These are phyloP conservation scores for Vaccinium macrocarpon DNA, from an alignment of 148 eudicot genomes.

Conservation along the genomic window DNA sequence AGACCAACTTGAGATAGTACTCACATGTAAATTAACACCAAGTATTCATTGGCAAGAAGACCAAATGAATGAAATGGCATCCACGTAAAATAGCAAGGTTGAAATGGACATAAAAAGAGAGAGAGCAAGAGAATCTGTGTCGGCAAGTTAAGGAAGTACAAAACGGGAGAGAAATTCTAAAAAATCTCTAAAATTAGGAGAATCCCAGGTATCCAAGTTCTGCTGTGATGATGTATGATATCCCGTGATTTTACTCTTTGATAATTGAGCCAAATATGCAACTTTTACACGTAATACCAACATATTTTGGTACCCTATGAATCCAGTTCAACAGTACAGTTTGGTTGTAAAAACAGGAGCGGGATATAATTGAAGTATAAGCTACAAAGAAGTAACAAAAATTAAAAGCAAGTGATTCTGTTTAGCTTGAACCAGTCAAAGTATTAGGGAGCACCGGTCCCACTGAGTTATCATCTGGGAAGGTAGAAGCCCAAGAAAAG, in stretches of 20 bases:
- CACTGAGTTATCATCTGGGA: neutral
- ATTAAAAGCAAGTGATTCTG: neutral
- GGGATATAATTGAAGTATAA: neutral
- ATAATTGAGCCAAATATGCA: neutral
- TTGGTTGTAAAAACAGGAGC: neutral
- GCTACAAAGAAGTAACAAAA: neutral
- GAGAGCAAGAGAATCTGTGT: neutral
- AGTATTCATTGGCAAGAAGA: neutral
- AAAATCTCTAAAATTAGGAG: neutral
- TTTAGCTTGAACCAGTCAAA: neutral
- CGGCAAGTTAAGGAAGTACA: neutral
- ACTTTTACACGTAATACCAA: neutral
- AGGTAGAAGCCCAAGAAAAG: neutral
- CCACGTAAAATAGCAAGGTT: neutral
- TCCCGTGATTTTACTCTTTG: neutral
- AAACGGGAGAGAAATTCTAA: slow-evolving; percentile 2
- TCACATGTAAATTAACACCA: neutral
- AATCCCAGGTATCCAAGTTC: neutral
- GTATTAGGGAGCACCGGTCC: neutral
- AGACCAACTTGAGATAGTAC: neutral
- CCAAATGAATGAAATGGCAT: neutral
- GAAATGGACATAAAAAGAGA: neutral
- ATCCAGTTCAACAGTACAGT: neutral
- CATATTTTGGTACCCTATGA: neutral
- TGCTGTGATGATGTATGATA: too few relatives aligned